Conservation (phyloP, 768 basidiomycete species). For the Phaeotremella skinneri region DNA sequence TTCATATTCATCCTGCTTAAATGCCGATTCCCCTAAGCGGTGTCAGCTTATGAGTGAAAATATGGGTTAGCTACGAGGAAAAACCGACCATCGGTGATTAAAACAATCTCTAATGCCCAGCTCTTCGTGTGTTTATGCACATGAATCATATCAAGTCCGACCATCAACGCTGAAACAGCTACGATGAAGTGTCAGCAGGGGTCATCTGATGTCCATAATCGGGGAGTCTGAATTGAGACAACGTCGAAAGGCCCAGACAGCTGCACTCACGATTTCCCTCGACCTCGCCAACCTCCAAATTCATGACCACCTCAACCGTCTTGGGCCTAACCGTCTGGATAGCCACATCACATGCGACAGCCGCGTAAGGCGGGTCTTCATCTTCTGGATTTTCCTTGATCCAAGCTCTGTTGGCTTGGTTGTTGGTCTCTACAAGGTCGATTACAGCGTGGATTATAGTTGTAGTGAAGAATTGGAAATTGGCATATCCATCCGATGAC, state of each 20-base stretch:
- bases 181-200: slow-evolving; percentile 1
- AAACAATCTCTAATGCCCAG: slow-evolving; percentile 78
- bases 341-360: slow-evolving; percentile 43
- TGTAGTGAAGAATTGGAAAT: neutral
- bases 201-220: neutral
- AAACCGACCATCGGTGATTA: slow-evolving; percentile 83
- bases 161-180: slow-evolving; percentile 84
- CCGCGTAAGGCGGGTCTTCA: slow-evolving; percentile 39
- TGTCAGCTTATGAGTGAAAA: neutral
- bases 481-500: neutral
- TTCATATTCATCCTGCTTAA: slow-evolving; percentile 46
- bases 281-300: slow-evolving; percentile 40
- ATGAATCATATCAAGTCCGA: slow-evolving; percentile 76
- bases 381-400: slow-evolving; percentile 39
- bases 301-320: slow-evolving; percentile 46
- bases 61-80: slow-evolving; percentile 50
- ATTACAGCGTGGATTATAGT: neutral
- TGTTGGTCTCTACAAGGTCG: slow-evolving; percentile 43
- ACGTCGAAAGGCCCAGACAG: neutral
- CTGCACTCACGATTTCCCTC: slow-evolving; percentile 48
- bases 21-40: slow-evolving; percentile 39
- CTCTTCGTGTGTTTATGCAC: slow-evolving; percentile 67
- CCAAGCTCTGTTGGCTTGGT: slow-evolving; percentile 43
- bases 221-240: no score
- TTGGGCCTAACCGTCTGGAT: slow-evolving; percentile 47